A percentile compares a stretch with the other conserved stretches of the same genome.
These are phyloP conservation scores for Neofusicoccum umdonicola DNA, from an alignment of 2,329 filamentous ascomycete genomes.

Conservation along the genomic window DNA sequence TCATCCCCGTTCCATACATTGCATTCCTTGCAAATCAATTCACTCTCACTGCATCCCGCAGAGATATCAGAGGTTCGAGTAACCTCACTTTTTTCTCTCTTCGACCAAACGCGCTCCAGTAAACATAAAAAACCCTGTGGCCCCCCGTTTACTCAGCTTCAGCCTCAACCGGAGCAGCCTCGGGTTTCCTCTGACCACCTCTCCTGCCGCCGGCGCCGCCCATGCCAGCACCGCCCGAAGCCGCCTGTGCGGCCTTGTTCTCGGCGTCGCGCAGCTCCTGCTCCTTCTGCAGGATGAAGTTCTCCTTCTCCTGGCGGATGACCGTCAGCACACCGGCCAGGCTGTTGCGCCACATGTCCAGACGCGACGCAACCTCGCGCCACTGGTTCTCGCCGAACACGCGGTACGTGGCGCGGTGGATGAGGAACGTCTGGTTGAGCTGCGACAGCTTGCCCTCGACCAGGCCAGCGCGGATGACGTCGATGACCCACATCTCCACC, in stretches of 20 bases:
- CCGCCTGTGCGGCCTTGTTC: conserved; percentile 52
- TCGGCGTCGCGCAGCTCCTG: conserved; percentile 71
- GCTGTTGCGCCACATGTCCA: conserved; percentile 88
- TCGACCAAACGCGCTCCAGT: no score
- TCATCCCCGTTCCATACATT: no score
- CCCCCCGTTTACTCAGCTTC: neutral
- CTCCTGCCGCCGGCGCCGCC: neutral
- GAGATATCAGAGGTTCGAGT: neutral
- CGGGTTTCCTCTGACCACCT: neutral
- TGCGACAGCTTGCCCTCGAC: conserved; percentile 97
- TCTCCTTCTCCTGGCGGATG: conserved; percentile 76
- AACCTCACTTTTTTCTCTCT: neutral
- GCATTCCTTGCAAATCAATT: no score
- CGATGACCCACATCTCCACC: conserved; percentile 98
- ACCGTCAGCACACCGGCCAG: conserved; percentile 75
- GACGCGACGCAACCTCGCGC: conserved; percentile 84
- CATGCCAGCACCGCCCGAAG: neutral
- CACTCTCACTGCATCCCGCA: no score
- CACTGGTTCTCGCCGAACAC: conserved; percentile 98
- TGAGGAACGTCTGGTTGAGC: conserved; percentile 86
- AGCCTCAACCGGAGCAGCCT: neutral
- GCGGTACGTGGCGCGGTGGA: conserved; percentile 93
- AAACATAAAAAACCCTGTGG: no score
- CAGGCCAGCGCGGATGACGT: conserved; percentile 91
- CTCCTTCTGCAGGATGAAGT: conserved; percentile 74